A percentile compares a stretch with the other conserved stretches of the same genome.
phyloP scores from a whole-genome alignment of 2,329 filamentous ascomycete genomes.

The Verticillium isaacii region DNA sequence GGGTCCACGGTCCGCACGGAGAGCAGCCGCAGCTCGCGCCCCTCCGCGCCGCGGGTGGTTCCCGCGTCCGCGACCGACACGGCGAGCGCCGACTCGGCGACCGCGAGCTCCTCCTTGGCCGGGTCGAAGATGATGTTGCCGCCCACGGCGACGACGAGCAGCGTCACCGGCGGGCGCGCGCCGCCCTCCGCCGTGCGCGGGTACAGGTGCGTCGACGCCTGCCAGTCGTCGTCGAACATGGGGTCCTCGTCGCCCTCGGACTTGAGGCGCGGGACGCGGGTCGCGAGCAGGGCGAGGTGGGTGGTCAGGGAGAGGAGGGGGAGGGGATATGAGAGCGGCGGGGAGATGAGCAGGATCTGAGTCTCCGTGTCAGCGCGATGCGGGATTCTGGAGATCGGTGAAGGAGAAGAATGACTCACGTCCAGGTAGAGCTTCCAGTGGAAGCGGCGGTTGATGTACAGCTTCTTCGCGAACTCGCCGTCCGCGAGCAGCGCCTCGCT shows the following conservation, averaged over 20 bases:
- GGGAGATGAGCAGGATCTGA: constrained; percentile 88
- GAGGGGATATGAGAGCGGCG: constrained; percentile 85
- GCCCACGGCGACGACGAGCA: constrained; percentile 83
- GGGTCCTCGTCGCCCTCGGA: constrained; percentile 94
- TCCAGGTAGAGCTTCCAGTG: constrained; percentile 97
- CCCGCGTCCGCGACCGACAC: constrained; percentile 64
- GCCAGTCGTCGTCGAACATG: constrained; percentile 98
- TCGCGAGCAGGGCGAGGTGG: constrained; percentile 86
- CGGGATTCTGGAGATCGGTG: not conserved
- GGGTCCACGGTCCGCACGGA: constrained; percentile 71
- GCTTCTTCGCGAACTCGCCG: constrained; percentile 61
- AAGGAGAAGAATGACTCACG: constrained; percentile 48
- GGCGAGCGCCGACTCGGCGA: constrained; percentile 84
- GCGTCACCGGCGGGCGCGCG: constrained; percentile 73
- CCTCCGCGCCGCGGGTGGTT: constrained; percentile 25
- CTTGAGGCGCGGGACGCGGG: constrained; percentile 76
- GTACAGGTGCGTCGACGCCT: constrained; percentile 74
- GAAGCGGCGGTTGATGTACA: constrained; percentile 87
- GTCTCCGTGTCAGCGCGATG: not conserved
- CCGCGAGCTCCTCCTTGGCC: constrained; percentile 82
- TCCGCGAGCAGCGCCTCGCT: constrained; percentile 77
- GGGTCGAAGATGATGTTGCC: constrained; percentile 94
- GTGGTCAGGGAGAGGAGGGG: constrained; percentile 89
- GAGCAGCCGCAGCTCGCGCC: constrained; percentile 51
- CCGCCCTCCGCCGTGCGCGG: constrained; percentile 36